These are phyloP conservation scores for Penicillium sp. DNA, from an alignment of 2,329 filamentous ascomycete species.

Conservation along the genomic window DNA sequence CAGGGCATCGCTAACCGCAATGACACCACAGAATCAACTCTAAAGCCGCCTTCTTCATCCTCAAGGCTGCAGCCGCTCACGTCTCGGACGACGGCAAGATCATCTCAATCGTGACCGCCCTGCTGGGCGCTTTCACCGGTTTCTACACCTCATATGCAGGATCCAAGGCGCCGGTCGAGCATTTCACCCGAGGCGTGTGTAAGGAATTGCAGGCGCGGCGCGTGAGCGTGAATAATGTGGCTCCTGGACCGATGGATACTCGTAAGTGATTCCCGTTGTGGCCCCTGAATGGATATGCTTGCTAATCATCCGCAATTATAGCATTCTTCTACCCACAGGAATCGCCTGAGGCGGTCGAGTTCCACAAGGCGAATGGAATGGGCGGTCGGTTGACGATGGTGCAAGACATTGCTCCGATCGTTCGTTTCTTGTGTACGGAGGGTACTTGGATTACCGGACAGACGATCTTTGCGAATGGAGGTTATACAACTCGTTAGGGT, in stretches of 20 bases:
- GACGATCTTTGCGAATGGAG: conserved; percentile 55
- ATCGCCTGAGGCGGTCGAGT: conserved; percentile 48
- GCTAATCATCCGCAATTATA: conserved; percentile 15
- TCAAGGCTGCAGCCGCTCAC: conserved; percentile 49
- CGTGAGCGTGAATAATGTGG: conserved; percentile 58
- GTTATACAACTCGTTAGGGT: conserved; percentile 49
- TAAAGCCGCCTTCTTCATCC: conserved; percentile 52
- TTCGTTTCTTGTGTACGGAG: conserved; percentile 51
- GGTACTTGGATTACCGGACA: conserved; percentile 53
- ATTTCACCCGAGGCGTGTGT: conserved; percentile 59
- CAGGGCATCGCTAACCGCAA: background rate
- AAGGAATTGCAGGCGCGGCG: conserved; percentile 60
- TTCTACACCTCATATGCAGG: conserved; percentile 54
- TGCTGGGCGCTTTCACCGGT: conserved; percentile 53
- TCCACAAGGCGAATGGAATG: conserved; percentile 51
- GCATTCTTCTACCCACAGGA: conserved; percentile 54
- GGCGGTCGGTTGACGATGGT: conserved; percentile 48
- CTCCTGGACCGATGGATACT: conserved; percentile 60
- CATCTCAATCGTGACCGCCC: conserved; percentile 52
- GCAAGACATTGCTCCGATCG: conserved; percentile 52
- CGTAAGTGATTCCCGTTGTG: conserved; percentile 36
- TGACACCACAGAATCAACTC: conserved; percentile 46
- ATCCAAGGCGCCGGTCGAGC: conserved; percentile 64
- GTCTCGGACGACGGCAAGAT: conserved; percentile 53
- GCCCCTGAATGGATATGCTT: background rate